These are phyloP conservation scores for Alternaria hordeiaustralica DNA, from an alignment of 2,329 filamentous ascomycete genomes.

Conservation along the genomic window DNA sequence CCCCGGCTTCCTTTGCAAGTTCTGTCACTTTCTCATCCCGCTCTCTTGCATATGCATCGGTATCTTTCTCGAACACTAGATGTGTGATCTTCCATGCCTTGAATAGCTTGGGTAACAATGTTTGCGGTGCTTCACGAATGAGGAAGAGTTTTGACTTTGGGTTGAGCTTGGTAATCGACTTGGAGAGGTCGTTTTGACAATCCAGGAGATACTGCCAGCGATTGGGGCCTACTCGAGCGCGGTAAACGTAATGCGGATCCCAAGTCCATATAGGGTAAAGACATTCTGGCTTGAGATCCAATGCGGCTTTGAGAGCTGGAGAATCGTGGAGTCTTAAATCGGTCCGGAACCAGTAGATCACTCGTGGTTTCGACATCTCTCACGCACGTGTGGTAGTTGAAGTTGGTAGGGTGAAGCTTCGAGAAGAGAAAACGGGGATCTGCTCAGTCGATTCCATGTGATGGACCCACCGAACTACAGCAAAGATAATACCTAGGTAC, in stretches of 20 bases:
- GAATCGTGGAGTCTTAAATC: slow-evolving; percentile 80
- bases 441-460: not conserved
- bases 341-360: slow-evolving; percentile 81
- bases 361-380: slow-evolving; percentile 56
- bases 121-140: slow-evolving; percentile 74
- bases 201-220: slow-evolving; percentile 77
- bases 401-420: not conserved
- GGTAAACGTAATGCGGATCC: slow-evolving; percentile 82
- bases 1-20: slow-evolving; percentile 69
- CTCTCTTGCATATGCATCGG: slow-evolving; percentile 72
- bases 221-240: slow-evolving; percentile 72
- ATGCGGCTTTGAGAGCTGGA: slow-evolving; percentile 72
- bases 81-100: slow-evolving; percentile 76
- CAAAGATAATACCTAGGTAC: not conserved
- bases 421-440: not conserved
- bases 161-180: slow-evolving; percentile 72
- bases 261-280: slow-evolving; percentile 81
- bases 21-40: slow-evolving; percentile 66
- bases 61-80: slow-evolving; percentile 80
- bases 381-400: not conserved
- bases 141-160: slow-evolving; percentile 73
- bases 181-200: slow-evolving; percentile 74
- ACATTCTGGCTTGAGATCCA: slow-evolving; percentile 71
- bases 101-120: slow-evolving; percentile 74
- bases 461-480: not conserved